Conservation (phyloP, 345 rosid species). For the Gynandropsis gynandra region DNA sequence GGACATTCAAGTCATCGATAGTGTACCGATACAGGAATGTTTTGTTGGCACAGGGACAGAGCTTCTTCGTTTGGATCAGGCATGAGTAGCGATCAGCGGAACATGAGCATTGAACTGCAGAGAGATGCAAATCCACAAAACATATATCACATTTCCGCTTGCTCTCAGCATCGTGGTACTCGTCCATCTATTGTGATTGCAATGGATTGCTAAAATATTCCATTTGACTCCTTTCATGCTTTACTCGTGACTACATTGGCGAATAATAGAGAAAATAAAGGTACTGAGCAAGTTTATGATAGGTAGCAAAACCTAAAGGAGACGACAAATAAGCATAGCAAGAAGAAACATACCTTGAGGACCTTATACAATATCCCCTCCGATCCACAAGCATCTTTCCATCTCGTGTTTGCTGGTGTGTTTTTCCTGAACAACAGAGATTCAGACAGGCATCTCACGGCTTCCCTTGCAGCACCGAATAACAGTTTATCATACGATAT, state of each 20-base stretch:
- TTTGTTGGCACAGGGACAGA: constrained; percentile 57
- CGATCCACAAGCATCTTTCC: constrained; percentile 47
- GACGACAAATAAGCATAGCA: neutral
- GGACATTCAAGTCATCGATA: constrained; percentile 44
- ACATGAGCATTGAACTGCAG: constrained; percentile 54
- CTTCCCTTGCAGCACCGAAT: constrained; percentile 51
- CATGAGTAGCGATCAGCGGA: constrained; percentile 50
- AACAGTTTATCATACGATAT: constrained; percentile 63
- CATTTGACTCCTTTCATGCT: constrained; percentile 42
- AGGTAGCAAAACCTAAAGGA: constrained; percentile 4
- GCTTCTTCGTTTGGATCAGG: constrained; percentile 48
- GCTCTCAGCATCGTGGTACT: constrained; percentile 32
- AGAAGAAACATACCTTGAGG: constrained; percentile 40
- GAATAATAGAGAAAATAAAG: too few species aligned
- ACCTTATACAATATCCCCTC: constrained; percentile 49
- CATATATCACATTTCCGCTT: constrained; percentile 54
- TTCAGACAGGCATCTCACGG: constrained; percentile 55
- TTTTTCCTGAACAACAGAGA: constrained; percentile 30
- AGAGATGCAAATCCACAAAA: constrained; percentile 54
- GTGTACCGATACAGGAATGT: constrained; percentile 44
- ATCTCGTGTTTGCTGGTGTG: constrained; percentile 30
- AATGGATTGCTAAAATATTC: constrained; percentile 37
- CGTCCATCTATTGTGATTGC: constrained; percentile 38
- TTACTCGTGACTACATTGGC: constrained; percentile 41
- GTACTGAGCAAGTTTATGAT: constrained; percentile 10